phyloP scores from a whole-genome alignment of 1,139 yeast species.

The Spathaspora jeffriesii region DNA sequence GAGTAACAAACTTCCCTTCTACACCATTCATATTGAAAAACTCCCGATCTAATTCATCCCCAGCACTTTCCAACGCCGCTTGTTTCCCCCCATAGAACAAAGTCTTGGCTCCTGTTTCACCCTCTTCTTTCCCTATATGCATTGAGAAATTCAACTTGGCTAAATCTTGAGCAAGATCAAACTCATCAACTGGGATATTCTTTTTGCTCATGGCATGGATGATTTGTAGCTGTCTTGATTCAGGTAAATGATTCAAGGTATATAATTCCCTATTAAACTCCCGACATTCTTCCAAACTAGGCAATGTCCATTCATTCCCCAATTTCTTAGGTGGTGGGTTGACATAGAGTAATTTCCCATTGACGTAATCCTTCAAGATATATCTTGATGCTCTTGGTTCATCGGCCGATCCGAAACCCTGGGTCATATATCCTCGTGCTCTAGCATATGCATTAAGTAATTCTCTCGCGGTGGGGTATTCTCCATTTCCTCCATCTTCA shows the following conservation, averaged over 20 bases:
- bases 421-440: conserved; percentile 97
- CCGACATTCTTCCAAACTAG: conserved; percentile 46
- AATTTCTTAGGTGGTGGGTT: conserved; percentile 79
- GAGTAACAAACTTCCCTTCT: conserved; percentile 63
- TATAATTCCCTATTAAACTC: conserved; percentile 77
- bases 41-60: conserved; percentile 80
- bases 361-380: conserved; percentile 91
- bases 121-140: conserved; percentile 51
- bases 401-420: conserved; percentile 96
- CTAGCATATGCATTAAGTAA: conserved; percentile 90
- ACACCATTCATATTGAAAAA: conserved; percentile 72
- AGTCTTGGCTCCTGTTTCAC: conserved; percentile 32
- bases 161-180: conserved; percentile 72
- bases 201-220: conserved; percentile 56
- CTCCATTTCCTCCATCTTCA: conserved; percentile 89
- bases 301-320: conserved; percentile 41
- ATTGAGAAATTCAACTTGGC: conserved; percentile 75
- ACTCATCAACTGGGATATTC: conserved; percentile 49
- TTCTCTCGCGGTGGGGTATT: conserved; percentile 84
- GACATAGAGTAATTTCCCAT: conserved; percentile 82
- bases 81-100: conserved; percentile 75
- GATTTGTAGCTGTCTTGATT: conserved; percentile 72
- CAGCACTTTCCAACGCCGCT: conserved; percentile 75
- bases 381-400: conserved; percentile 95
- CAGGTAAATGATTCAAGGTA: conserved; percentile 64